These are phyloP conservation scores for Tricholoma bakamatsutake DNA, from an alignment of 768 basidiomycete genomes.

Conservation along the genomic window DNA sequence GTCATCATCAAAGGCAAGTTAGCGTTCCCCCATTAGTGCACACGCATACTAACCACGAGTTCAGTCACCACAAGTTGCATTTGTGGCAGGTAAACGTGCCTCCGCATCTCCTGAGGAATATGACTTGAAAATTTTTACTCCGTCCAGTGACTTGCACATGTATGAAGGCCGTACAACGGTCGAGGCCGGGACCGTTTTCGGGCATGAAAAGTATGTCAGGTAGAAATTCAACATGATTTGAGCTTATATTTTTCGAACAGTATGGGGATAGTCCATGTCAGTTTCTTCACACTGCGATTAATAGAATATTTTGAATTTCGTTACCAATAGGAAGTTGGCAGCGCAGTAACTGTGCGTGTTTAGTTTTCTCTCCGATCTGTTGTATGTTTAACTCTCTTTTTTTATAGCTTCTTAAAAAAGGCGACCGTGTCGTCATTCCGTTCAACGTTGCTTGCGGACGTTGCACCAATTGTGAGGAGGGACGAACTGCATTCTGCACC, in stretches of 20 bases:
- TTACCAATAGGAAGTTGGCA: slow-evolving; percentile 33
- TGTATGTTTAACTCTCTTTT: not conserved
- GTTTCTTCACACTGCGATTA: slow-evolving; percentile 2
- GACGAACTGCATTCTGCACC: slow-evolving; percentile 49
- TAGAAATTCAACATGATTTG: not conserved
- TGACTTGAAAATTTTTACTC: not conserved
- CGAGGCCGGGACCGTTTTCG: slow-evolving; percentile 43
- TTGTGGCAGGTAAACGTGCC: slow-evolving; percentile 37
- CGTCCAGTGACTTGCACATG: slow-evolving; percentile 44
- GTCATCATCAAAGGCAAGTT: slow-evolving; percentile 40
- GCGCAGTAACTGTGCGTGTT: slow-evolving; percentile 33
- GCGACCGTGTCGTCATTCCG: slow-evolving; percentile 56
- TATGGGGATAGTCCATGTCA: slow-evolving; percentile 46
- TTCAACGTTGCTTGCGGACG: slow-evolving; percentile 57
- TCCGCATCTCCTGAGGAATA: not conserved
- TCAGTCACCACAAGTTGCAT: slow-evolving; percentile 47
- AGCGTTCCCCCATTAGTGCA: not conserved
- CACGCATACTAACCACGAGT: not conserved
- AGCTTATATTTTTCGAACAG: slow-evolving; percentile 13
- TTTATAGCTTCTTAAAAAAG: slow-evolving; percentile 42
- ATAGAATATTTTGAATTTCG: not conserved
- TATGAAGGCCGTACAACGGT: slow-evolving; percentile 51
- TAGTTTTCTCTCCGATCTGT: not conserved
- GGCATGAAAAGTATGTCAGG: slow-evolving; percentile 43
- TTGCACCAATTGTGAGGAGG: slow-evolving; percentile 51